phyloP scores from a whole-genome alignment of 257 asterid species.

The Hygrophila difformis region DNA sequence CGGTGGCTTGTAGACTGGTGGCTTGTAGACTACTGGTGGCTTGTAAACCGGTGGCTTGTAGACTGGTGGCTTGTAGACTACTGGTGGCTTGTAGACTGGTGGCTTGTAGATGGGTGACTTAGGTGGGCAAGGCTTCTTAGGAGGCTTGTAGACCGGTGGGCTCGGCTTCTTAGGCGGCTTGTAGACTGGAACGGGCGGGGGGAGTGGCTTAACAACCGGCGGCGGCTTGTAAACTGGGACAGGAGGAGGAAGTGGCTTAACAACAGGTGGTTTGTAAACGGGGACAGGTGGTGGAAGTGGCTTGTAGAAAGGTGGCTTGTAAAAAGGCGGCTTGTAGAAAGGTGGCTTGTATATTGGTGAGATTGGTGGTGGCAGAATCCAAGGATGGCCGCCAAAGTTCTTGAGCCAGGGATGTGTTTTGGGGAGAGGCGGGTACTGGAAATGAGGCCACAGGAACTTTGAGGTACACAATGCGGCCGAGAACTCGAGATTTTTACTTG shows the following conservation, averaged over 20 bases:
- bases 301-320: constrained; percentile 12
- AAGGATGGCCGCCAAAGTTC: constrained; percentile 28
- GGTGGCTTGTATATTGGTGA: constrained; percentile 11
- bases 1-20: constrained; percentile 24
- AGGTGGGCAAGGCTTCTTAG: constrained; percentile 35
- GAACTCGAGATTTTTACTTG: constrained; percentile 43
- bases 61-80: neutral
- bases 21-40: constrained; percentile 17
- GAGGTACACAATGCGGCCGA: constrained; percentile 71
- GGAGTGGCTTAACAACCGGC: constrained; percentile 17
- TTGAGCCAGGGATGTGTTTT: constrained; percentile 28
- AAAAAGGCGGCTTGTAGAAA: constrained; percentile 23
- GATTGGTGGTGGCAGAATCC: constrained; percentile 3
- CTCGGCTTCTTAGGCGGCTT: too few species aligned
- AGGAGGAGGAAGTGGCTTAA: neutral
- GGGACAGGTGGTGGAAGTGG: constrained; percentile 18
- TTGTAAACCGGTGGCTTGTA: constrained; percentile 22
- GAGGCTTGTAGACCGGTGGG: neutral
- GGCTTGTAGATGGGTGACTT: constrained; percentile 12
- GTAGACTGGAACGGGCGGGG: constrained; percentile 28
- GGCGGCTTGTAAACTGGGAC: constrained; percentile 33
- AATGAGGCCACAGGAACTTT: constrained; percentile 58
- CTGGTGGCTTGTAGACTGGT: constrained; percentile 27
- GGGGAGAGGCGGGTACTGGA: constrained; percentile 54
- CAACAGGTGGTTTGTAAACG: constrained; percentile 11